Evolutionary conservation across 192 early-diverging fungal species (phyloP).

Genomic region (Coemansia asiatica): DNA sequence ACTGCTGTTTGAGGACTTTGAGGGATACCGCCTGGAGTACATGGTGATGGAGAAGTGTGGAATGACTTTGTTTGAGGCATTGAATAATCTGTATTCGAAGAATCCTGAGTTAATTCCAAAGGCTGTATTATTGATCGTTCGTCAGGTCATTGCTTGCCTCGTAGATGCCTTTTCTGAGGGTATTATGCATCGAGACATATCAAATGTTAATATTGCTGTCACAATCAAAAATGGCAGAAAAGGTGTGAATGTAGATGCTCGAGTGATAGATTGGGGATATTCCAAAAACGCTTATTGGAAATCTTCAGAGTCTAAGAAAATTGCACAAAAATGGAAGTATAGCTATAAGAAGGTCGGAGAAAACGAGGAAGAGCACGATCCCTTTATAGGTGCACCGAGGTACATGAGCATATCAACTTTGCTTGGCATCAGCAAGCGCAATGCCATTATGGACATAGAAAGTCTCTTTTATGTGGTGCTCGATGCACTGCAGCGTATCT

Average conservation of each 20-base stretch:
- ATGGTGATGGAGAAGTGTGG: slow-evolving; percentile 13
- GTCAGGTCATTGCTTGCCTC: not conserved
- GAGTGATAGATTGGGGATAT: not conserved
- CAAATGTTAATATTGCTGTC: not conserved
- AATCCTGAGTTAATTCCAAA: not conserved
- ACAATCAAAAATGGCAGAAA: not conserved
- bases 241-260: not conserved
- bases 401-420: not conserved
- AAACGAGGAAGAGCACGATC: not conserved
- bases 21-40: slow-evolving; percentile 15
- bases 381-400: not conserved
- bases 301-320: not conserved
- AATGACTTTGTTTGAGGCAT: not conserved
- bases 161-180: not conserved
- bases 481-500: not conserved
- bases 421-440: not conserved
- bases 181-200: not conserved
- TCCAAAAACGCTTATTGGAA: not conserved
- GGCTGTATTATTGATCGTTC: not conserved
- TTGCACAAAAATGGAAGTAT: not conserved
- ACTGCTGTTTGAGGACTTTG: not conserved
- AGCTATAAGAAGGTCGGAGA: not conserved
- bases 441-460: not conserved
- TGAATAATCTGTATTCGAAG: not conserved
- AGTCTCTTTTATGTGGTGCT: not conserved